Conservation (phyloP, 2,329 filamentous ascomycete species). For the Fusarium palustre region DNA sequence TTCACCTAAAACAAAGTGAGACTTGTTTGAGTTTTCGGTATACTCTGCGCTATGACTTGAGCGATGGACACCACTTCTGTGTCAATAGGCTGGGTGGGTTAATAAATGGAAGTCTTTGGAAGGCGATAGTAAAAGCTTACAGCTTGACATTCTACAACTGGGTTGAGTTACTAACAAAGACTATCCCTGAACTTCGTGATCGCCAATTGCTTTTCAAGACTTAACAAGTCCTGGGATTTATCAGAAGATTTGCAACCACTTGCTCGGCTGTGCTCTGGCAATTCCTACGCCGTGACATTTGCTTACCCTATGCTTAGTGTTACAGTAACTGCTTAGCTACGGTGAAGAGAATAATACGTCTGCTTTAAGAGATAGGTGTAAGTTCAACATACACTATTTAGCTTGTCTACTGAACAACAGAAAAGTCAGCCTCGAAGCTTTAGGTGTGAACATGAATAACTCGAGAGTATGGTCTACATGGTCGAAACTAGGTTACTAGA, state of each 20-base stretch:
- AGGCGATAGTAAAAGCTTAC: neutral
- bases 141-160: neutral
- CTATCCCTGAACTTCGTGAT: neutral
- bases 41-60: neutral
- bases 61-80: neutral
- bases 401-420: neutral
- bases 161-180: neutral
- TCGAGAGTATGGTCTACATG: neutral
- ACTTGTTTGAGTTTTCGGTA: constrained; percentile 2
- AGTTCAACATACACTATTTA: neutral
- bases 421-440: neutral
- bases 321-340: neutral
- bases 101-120: neutral
- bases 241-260: neutral
- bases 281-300: neutral
- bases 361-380: neutral
- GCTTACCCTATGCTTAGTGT: neutral
- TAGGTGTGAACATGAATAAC: neutral
- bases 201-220: neutral
- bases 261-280: neutral
- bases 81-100: neutral
- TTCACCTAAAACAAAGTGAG: neutral
- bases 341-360: neutral
- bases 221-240: neutral
- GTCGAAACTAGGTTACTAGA: neutral